phyloP scores from a whole-genome alignment of 805 yeast genomes.

The Teunomyces tritomae region DNA sequence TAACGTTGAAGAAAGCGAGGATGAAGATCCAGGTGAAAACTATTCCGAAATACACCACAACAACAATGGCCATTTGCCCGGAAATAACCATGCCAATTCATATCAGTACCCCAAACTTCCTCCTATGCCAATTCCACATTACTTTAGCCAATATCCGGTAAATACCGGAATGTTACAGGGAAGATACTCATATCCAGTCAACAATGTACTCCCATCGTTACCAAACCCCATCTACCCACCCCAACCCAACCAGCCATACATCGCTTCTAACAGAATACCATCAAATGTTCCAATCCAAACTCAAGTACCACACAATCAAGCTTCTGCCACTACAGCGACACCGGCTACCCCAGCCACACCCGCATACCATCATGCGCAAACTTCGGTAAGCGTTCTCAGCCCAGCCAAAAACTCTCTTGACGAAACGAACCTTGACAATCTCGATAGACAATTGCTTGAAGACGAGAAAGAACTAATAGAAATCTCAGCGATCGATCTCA shows the following conservation, averaged over 20 bases:
- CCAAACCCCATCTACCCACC: not conserved
- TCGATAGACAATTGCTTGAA: slow-evolving; percentile 3
- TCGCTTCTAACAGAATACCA: not conserved
- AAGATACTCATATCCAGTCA: not conserved
- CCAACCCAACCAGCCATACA: not conserved
- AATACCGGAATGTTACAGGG: not conserved
- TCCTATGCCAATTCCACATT: not conserved
- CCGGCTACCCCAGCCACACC: too few species aligned
- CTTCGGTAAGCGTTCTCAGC: not conserved
- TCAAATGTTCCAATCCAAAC: not conserved
- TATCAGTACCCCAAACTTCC: not conserved
- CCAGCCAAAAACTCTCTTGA: not conserved
- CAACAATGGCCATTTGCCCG: slow-evolving; percentile 1
- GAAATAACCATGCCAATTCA: not conserved
- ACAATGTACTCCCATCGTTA: not conserved
- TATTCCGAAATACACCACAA: not conserved
- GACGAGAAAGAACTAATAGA: slow-evolving; percentile 4
- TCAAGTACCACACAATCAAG: not conserved
- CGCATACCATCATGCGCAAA: not conserved
- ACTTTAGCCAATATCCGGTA: slow-evolving; percentile 1
- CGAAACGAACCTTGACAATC: not conserved
- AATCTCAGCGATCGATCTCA: slow-evolving; percentile 8
- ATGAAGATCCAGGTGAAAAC: not conserved
- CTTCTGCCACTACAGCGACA: not conserved
- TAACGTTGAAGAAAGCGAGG: slow-evolving; percentile 2